Evolutionary conservation across 257 asterid species (phyloP), one percentile per base, ranked within the genome.

Genomic region (Craterostigma plantagineum): DNA sequence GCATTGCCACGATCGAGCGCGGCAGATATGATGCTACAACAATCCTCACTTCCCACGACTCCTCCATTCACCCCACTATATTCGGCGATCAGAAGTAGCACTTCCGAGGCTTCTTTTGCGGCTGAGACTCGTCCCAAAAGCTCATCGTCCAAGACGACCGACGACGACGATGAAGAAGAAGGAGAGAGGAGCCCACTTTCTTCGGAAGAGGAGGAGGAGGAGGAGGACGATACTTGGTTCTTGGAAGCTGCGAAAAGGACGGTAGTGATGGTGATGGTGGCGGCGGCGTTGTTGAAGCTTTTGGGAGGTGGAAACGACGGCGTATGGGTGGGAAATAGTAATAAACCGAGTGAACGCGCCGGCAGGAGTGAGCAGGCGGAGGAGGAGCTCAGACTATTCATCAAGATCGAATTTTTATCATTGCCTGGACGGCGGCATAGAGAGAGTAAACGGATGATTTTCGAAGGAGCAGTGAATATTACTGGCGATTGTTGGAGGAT

Each of bases 1-100:
- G 76, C 80, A 68, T 87, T 87, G 55, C 75, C 77, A n/a, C 85
- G 66, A 43, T 70, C 90, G 67, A 82, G 73, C 13, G 97, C 95
- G 10, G 92, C 73, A 7, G 80, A 56, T 14, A 86, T 66, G 49
- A 86, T 69, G 63, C 68, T 62, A 23, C 76, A 67, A 38, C 92
- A 78, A 50, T 76, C 92, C 0, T 60, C 52, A 60, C 44, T 51
- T 11, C 69, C 60, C 14, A 86, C 65, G 7, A 61, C 54, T 15
- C 93, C 97, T 16, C 72, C 63, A 16, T 9, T 66, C 27, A 33
- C 43, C 27, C 62, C 48, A 12, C 66, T 68, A 8, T n/a, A 56
- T 33, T 69, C 70, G 11, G 78, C 55, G 45, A 81, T 69, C 49
- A 68, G 43, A n/a, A 62, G 40, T 61, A 78, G 35, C 9, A 47